Evolutionary conservation across 2,329 filamentous ascomycete species (phyloP).

Genomic region (Penicillium sp.): DNA sequence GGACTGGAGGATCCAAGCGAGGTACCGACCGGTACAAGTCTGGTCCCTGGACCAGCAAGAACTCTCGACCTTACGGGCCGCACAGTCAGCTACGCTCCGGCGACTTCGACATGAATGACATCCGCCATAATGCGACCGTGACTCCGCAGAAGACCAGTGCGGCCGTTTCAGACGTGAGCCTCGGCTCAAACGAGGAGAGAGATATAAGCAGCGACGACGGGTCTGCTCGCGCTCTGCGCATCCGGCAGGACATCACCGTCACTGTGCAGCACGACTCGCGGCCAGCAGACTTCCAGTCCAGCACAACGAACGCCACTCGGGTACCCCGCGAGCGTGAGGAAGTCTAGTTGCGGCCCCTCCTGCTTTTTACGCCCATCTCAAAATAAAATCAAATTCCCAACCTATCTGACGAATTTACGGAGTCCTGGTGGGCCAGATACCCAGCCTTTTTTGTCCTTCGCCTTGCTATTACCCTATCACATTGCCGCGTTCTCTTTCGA

Average conservation of each 20-base stretch:
- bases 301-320: conserved; percentile 9
- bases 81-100: conserved; percentile 30
- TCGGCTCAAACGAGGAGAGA: conserved; percentile 30
- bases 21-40: conserved; percentile 37
- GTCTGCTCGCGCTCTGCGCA: conserved; percentile 39
- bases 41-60: conserved; percentile 34
- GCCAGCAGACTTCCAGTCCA: conserved; percentile 16
- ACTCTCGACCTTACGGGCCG: conserved; percentile 31
- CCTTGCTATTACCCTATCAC: not conserved
- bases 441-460: conserved; percentile 8
- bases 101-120: conserved; percentile 35
- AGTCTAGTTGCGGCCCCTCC: conserved; percentile 11
- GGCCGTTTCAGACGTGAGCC: conserved; percentile 29
- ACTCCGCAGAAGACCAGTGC: conserved; percentile 28
- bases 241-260: conserved; percentile 44
- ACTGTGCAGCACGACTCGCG: conserved; percentile 26
- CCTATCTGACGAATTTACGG: conserved; percentile 15
- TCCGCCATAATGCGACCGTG: conserved; percentile 27
- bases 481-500: not conserved
- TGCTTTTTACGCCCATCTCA: not conserved
- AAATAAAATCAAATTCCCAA: not conserved
- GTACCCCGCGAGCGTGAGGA: conserved; percentile 15
- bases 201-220: conserved; percentile 38
- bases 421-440: conserved; percentile 20
- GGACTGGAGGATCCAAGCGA: conserved; percentile 41